Base-by-base conservation (phyloP, 106 monocot species). In the Dactylorhiza incarnata region DNA sequence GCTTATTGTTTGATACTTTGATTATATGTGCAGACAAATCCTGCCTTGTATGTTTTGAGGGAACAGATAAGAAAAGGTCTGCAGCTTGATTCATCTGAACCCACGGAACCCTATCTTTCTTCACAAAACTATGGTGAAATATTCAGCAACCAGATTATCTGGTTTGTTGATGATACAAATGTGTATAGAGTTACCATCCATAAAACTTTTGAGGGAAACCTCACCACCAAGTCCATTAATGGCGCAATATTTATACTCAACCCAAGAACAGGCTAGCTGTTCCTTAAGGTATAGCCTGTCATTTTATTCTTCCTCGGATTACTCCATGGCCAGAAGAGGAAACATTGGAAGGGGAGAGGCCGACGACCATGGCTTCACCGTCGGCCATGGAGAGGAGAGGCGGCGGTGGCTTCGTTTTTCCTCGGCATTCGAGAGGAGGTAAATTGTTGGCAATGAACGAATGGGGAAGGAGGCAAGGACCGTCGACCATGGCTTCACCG, bases 101-200 rank as follows among this genome's bases (percentile, higher is more conserved):
- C 99, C 37, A 99, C 99, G n/a, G 99, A 99, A 69, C 94, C 99
- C 26, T 99, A 99, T 79, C 82, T 99, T 13, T 99, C 99, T 73
- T 99, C 99, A 45, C 99, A 99, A 62, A 99, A 99, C 82, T 99
- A 99, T 81, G 99, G 99, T 73, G 99, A 99, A 86, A 99, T 99
- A 73, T 99, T 99, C 85, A 91, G 91, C 84, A 99, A 99, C 71
- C 99, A 99, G 75, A 99, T 99, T 55, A 99, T 99, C 76, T 99
- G 99, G 99, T 99, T 99, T 84, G 99, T 99, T 59, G 99, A 99
- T 82, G 99, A 99, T 66, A 99, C 99, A 75, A 99, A 99, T 81
- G 99, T 99, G 12, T 99, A 99, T 74, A 80, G 99, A 25, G 99
- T 99, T 44, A 99, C 99, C 24, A 99, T 99, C 56, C 99, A 99